Conservation (phyloP, 331 rosid species). For the Cydonia oblonga region DNA sequence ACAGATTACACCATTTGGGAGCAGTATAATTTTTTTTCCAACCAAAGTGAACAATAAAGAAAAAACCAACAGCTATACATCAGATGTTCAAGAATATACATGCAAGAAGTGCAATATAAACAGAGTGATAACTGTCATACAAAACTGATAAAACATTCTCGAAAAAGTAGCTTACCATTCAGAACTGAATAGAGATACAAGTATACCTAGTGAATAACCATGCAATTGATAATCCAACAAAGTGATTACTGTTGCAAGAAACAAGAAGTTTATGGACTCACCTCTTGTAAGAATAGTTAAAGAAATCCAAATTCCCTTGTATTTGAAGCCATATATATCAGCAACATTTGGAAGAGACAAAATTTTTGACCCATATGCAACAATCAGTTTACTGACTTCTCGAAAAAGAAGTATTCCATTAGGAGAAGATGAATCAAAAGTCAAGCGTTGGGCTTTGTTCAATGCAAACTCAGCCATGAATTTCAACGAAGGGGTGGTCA, state of each 20-base stretch:
- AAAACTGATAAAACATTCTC: not conserved
- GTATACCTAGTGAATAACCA: not conserved
- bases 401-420: constrained; percentile 99
- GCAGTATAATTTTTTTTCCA: not conserved
- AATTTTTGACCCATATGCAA: constrained; percentile 91
- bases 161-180: not conserved
- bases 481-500: constrained; percentile 89
- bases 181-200: not conserved
- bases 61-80: not conserved
- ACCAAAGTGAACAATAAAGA: not conserved
- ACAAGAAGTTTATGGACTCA: constrained; percentile 22
- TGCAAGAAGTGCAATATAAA: not conserved
- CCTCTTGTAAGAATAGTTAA: constrained; percentile 78
- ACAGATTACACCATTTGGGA: not conserved
- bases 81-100: not conserved
- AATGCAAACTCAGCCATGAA: constrained; percentile 94
- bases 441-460: constrained; percentile 96
- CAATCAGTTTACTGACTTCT: constrained; percentile 91
- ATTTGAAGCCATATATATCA: constrained; percentile 78
- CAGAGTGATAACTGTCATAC: not conserved
- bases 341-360: constrained; percentile 80
- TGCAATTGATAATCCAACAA: not conserved
- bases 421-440: constrained; percentile 97
- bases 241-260: not conserved
- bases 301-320: constrained; percentile 97